Evolutionary conservation across 305 asterid genomes (phyloP).

Genomic region (Monarda citriodora): DNA sequence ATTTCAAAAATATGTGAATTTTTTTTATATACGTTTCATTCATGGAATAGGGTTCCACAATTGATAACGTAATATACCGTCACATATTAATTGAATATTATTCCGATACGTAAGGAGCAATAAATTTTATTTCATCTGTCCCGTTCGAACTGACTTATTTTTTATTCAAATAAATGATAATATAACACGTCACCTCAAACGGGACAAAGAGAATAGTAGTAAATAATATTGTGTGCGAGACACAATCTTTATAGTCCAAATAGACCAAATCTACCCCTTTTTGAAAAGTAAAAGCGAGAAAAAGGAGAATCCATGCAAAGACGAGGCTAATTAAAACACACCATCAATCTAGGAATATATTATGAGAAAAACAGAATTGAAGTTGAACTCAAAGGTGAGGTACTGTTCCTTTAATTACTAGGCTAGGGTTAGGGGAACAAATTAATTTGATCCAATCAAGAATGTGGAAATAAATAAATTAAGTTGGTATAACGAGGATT

Average conservation of each 20-base stretch:
- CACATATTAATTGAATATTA: not conserved
- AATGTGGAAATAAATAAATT: conserved; percentile 15
- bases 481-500: conserved; percentile 36
- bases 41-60: too few species aligned
- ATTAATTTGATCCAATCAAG: conserved; percentile 3
- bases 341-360: conserved; percentile 6
- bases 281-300: conserved; percentile 11
- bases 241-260: conserved; percentile 14
- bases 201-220: too few species aligned
- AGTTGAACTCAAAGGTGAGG: conserved; percentile 12
- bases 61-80: not conserved
- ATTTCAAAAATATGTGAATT: too few species aligned
- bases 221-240: not conserved
- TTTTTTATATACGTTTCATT: too few species aligned
- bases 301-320: conserved; percentile 27
- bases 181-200: too few species aligned
- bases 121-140: too few species aligned
- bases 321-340: conserved; percentile 13
- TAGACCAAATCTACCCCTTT: conserved; percentile 13
- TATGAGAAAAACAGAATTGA: conserved; percentile 2
- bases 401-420: too few species aligned
- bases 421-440: too few species aligned
- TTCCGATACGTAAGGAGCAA: not conserved
- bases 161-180: too few species aligned
- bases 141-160: too few species aligned